Conservation (phyloP, 2,329 filamentous ascomycete species). For the Madurella mycetomatis region DNA sequence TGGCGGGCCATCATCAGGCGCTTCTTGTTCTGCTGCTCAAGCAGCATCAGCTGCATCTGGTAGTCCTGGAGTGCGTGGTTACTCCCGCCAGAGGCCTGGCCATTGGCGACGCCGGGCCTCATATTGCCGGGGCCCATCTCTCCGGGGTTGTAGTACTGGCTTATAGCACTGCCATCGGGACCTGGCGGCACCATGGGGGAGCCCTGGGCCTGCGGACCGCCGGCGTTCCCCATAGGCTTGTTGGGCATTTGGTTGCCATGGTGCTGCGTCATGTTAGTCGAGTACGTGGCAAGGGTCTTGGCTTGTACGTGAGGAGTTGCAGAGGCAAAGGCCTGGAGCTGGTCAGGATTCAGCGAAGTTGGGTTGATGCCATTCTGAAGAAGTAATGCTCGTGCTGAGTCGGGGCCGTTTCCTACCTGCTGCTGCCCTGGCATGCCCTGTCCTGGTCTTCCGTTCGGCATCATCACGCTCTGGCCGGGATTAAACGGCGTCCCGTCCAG, state of each 20-base stretch:
- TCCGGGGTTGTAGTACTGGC: conserved; percentile 58
- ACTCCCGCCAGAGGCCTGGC: conserved; percentile 51
- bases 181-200: conserved; percentile 78
- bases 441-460: conserved; percentile 66
- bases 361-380: conserved; percentile 70
- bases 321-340: conserved; percentile 64
- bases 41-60: conserved; percentile 82
- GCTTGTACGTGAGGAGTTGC: conserved; percentile 59
- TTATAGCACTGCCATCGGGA: conserved; percentile 57
- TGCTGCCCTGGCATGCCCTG: conserved; percentile 70
- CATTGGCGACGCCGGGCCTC: conserved; percentile 48
- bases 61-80: conserved; percentile 84
- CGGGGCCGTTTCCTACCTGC: conserved; percentile 55
- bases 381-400: conserved; percentile 56
- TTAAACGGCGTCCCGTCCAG: conserved; percentile 73
- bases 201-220: conserved; percentile 68
- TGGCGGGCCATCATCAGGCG: conserved; percentile 77
- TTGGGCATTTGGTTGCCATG: conserved; percentile 76
- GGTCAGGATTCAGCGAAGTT: conserved; percentile 65
- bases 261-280: conserved; percentile 77
- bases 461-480: conserved; percentile 65
- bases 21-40: conserved; percentile 87
- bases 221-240: conserved; percentile 71
- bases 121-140: conserved; percentile 59
- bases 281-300: conserved; percentile 85